phyloP scores from a whole-genome alignment of 2,329 filamentous ascomycete species.

The Exophiala alcalophila region DNA sequence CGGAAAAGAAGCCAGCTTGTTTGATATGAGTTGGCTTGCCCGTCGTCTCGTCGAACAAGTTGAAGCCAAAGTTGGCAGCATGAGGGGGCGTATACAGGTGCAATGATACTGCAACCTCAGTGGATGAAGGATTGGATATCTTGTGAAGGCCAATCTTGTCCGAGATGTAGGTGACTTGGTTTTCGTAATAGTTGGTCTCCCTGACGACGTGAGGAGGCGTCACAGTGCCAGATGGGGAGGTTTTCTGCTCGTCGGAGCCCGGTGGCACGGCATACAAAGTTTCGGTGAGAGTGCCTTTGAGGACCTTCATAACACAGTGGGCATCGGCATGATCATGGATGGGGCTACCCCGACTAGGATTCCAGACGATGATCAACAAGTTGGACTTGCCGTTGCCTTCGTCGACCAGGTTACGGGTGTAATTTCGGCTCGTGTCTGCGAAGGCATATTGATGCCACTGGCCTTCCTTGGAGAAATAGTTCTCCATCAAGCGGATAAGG shows the following conservation, averaged over 20 bases:
- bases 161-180: slow-evolving; percentile 85
- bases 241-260: slow-evolving; percentile 32
- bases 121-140: slow-evolving; percentile 67
- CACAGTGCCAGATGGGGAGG: slow-evolving; percentile 45
- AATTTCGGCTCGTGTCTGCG: slow-evolving; percentile 65
- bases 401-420: slow-evolving; percentile 86
- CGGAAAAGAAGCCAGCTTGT: slow-evolving; percentile 71
- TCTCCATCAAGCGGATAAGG: slow-evolving; percentile 68
- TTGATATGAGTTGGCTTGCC: slow-evolving; percentile 69
- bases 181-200: slow-evolving; percentile 64
- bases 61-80: slow-evolving; percentile 75
- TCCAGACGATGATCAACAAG: slow-evolving; percentile 65
- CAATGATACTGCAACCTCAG: slow-evolving; percentile 73
- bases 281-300: slow-evolving; percentile 75
- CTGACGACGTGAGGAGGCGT: slow-evolving; percentile 62
- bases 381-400: slow-evolving; percentile 82
- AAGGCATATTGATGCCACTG: slow-evolving; percentile 77
- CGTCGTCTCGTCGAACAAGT: slow-evolving; percentile 74
- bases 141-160: slow-evolving; percentile 82
- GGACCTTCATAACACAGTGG: slow-evolving; percentile 88
- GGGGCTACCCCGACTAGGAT: slow-evolving; percentile 74
- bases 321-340: slow-evolving; percentile 89
- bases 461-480: slow-evolving; percentile 64
- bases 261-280: slow-evolving; percentile 74
- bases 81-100: slow-evolving; percentile 90